Evolutionary conservation across 139 green algal genomes (phyloP).

Genomic region (Closterium sp.): DNA sequence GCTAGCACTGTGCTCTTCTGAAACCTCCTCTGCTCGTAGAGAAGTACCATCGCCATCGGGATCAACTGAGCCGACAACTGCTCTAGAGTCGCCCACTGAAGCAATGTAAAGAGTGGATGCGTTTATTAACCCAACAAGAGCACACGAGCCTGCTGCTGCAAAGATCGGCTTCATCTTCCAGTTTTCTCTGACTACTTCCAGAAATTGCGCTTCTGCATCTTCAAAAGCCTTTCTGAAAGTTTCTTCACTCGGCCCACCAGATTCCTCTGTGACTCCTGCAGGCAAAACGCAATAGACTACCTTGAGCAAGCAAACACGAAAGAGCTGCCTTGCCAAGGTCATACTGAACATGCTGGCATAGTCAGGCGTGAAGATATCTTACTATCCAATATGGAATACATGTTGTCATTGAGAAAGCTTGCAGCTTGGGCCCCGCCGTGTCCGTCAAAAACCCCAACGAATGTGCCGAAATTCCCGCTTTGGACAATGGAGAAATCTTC

Average conservation of each 20-base stretch:
- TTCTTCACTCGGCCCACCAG: neutral
- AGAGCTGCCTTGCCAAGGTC: neutral
- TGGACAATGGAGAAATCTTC: constrained; percentile 15
- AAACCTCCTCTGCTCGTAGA: constrained; percentile 18
- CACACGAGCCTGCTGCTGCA: constrained; percentile 12
- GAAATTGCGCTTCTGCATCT: constrained; percentile 16
- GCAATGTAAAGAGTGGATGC: constrained; percentile 15
- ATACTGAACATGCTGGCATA: neutral
- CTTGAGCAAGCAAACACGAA: neutral
- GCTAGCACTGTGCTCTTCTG: constrained; percentile 25
- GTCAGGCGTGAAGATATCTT: neutral
- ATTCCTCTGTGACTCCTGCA: neutral
- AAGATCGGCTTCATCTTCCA: constrained; percentile 8
- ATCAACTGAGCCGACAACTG: constrained; percentile 15
- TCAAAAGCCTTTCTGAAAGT: constrained; percentile 3
- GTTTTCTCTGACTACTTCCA: constrained; percentile 15
- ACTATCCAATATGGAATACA: constrained; percentile 21
- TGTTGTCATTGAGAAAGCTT: constrained; percentile 24
- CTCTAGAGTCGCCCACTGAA: constrained; percentile 25
- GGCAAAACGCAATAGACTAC: neutral
- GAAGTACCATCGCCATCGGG: neutral
- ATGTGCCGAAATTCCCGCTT: neutral
- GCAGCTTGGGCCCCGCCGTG: constrained; percentile 17
- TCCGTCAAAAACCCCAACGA: constrained; percentile 22
- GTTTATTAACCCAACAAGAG: constrained; percentile 12